Conservation (phyloP, 345 rosid species). For the Trapa bicornis region DNA sequence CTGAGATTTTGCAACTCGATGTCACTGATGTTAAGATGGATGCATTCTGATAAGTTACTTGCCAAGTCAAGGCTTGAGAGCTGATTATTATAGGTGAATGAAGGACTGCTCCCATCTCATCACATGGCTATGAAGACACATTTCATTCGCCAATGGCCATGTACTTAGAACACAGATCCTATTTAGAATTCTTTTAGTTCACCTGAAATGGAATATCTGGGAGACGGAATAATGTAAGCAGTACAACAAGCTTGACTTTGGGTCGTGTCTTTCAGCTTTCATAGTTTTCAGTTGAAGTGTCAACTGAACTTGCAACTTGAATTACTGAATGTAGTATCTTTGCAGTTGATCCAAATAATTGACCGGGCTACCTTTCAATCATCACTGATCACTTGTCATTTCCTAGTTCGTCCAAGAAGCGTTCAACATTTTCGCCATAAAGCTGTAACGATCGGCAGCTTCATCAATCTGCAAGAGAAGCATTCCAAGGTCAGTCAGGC, state of each 20-base stretch:
- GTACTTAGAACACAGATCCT: too few species aligned
- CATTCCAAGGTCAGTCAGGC: neutral
- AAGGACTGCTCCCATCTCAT: too few species aligned
- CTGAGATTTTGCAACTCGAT: constrained; percentile 86
- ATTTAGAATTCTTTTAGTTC: too few species aligned
- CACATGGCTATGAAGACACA: too few species aligned
- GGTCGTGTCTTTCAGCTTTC: neutral
- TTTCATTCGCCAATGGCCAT: too few species aligned
- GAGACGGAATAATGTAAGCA: too few species aligned
- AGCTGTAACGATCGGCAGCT: constrained; percentile 69
- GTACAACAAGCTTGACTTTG: neutral
- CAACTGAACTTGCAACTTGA: neutral
- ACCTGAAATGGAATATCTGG: too few species aligned
- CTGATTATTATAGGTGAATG: too few species aligned
- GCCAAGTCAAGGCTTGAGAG: neutral
- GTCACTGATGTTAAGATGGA: constrained; percentile 94
- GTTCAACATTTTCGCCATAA: constrained; percentile 71
- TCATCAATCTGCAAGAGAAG: constrained; percentile 50
- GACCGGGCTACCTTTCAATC: neutral
- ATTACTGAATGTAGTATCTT: neutral
- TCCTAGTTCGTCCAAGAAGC: constrained; percentile 56
- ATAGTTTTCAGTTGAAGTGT: too few species aligned
- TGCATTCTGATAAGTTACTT: constrained; percentile 20
- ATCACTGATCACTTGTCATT: neutral
- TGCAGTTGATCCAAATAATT: neutral